Evolutionary conservation across 208 protist species (phyloP), one percentile per base, ranked within the genome.

Genomic region (Leishmania guyanensis): DNA sequence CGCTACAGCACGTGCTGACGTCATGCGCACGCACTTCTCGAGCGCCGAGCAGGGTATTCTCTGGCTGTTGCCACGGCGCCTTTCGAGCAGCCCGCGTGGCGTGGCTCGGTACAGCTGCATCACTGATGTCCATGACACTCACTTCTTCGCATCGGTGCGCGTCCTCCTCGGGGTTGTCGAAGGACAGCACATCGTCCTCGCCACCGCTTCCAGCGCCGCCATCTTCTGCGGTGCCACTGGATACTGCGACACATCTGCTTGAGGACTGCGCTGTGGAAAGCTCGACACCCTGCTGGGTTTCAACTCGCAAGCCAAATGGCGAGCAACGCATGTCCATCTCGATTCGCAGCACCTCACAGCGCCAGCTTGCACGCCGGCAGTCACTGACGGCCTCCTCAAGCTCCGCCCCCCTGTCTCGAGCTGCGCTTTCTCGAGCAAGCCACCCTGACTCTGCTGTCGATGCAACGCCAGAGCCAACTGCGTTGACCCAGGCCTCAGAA

Each of bases 291-390:
- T 51, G 33, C 65, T 83, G 83, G 83, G 78, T 86, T 36, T 77
- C 78, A 17, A 48, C 50, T 51, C 78, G 60, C 8, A 86, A 86
- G 77, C 58, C 75, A 53, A 86, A 79, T 51, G 79, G 78, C 1
- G 82, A 79, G 74, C 81, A 77, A 74, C 77, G 82, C 22, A 95
- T 95, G 92, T 93, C 92, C 16, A 88, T 95, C 39, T 92, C 90
- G 0, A 95, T 95, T 65, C 90, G 92, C 48, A 92, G 90, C 50
- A 68, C 65, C 0, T 62, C 82, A 16, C 80, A 79, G 62, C 86
- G 88, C 3, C 82, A 72, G 39, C 79, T 75, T 17, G 81, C 77
- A 26, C 84, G 83, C 1, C 82, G 78, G 22, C 60, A 73, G 29
- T 20, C 39, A 20, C 46, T n/a, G 20, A 33, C 68, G 26, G 10